A percentile compares a stretch with the other conserved stretches of the same genome.
These are phyloP conservation scores for Cenchrus fungigraminus DNA, from an alignment of 176 grass and related monocot species.

Conservation along the genomic window DNA sequence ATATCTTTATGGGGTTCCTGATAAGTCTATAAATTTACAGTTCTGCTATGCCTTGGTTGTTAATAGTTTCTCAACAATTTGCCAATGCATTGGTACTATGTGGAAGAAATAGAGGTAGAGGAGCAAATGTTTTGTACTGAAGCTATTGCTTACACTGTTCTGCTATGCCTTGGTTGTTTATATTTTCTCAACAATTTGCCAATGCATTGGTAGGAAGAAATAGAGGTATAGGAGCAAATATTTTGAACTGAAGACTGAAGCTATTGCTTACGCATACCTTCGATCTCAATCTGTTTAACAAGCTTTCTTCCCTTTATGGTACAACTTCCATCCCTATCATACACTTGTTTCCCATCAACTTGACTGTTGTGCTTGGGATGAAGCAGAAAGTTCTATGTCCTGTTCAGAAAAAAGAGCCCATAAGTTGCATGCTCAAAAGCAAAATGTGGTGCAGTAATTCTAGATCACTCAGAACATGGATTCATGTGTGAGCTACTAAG, in stretches of 20 bases:
- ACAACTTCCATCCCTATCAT: slow-evolving; percentile 72
- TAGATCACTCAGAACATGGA: slow-evolving; percentile 6
- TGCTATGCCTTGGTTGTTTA: not conserved
- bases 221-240: not conserved
- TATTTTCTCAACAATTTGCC: slow-evolving; percentile 4
- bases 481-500: not conserved
- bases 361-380: slow-evolving; percentile 64
- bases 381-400: slow-evolving; percentile 87
- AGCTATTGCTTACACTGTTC: slow-evolving; percentile 17
- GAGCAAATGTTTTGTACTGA: slow-evolving; percentile 6
- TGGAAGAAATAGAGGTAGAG: not conserved
- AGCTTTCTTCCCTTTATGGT: slow-evolving; percentile 72
- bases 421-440: slow-evolving; percentile 19
- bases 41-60: slow-evolving; percentile 1
- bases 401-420: slow-evolving; percentile 50
- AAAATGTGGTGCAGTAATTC: not conserved
- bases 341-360: slow-evolving; percentile 50
- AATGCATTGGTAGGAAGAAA: not conserved
- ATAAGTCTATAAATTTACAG: slow-evolving; percentile 10
- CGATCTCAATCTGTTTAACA: slow-evolving; percentile 81
- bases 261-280: slow-evolving; percentile 66
- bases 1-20: not conserved
- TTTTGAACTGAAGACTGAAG: not conserved
- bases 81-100: not conserved
- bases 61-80: slow-evolving; percentile 20